Evolutionary conservation across 345 rosid species (phyloP), one percentile per base, ranked within the genome.

Genomic region (Eucalyptus melliodora): DNA sequence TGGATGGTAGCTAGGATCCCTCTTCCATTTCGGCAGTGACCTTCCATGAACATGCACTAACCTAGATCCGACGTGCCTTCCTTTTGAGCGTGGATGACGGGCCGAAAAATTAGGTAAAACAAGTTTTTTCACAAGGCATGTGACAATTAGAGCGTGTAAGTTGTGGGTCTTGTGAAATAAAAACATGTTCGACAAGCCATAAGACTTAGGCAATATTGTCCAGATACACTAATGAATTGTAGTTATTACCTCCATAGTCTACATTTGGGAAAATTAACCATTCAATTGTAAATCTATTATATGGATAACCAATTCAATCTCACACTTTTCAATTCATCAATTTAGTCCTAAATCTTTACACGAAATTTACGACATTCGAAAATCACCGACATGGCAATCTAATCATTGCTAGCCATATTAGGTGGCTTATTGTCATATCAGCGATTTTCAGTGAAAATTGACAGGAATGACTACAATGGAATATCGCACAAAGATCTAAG

Each of bases 381-480:
- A 14, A 62, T 62, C 34, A 16, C 17, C 3, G 5, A 30, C 17
- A 4, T 30, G 37, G 62, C 9, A 4, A 1, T 62, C 34, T 16
- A 62, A 15, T 30, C 37, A 30, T 62, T 30, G 34, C 34, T 31
- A 7, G 3, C 72, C n/a, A 62, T 62, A 2, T 16, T 30, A 62
- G 19, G 1, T 30, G 9, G 9, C 37, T 4, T 30, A 30, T 12
- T 14, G 3, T 16, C 19, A 62, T 16, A 2, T 62, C 3, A 14
- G 8, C 3, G 1, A 7, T 30, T 30, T 62, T 6, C 0, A 1
- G 4, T 16, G 3, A 62, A 62, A 62, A 13, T 62, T 62, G 17
- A 30, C 5, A 0, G 2, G 3, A 62, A 30, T 30, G 37, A 62
- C 17, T 62, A 62, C 3, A 0, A 3, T 77, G 27, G 27, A 77